Evolutionary conservation across 805 yeast species (phyloP), one percentile per base, ranked within the genome.

Genomic region (Saccharomycopsis fodiens): DNA sequence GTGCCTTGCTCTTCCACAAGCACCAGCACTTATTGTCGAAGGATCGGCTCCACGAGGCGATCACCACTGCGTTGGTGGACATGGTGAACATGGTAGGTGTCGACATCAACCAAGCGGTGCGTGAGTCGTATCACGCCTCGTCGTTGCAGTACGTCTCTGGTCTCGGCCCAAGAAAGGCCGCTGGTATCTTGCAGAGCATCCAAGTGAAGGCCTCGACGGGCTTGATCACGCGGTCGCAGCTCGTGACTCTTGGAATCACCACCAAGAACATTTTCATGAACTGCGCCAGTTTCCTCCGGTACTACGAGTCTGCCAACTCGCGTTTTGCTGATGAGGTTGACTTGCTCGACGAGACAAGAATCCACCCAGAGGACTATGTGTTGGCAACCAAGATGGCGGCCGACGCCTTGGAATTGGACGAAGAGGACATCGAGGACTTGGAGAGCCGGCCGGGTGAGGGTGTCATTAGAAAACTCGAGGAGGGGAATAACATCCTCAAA

Each of bases 301-400:
- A 93, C 48, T 93, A 79, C 44, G 72, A 79, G 53, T 69, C 78
- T 38, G 31, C 58, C 22, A 52, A 56, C 31, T 37, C 52, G 35
- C 59, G 62, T 48, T 72, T 66, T 49, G 70, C 79, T 48, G 67
- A 76, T n/a, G 78, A 80, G 22, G 74, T 82, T 30, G 97, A 91
- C 57, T 70, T 83, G 36, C 72, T 93, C 54, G 99, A 93, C 62
- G 89, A 93, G 42, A 93, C 98, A 0, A 77, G 98, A 66, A 88
- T 93, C 39, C 99, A 93, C 57, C 97, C 97, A 5, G 97, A 93
- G 64, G 99, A 93, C 65, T 93, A 93, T 61, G 95, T 86, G 53
- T 72, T 93, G 55, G 97, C 97, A 2, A 78, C 93, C 42, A 93
- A 93, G 62, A 93, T 93, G 89, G 97, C 97, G 5, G 93, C 96